A percentile compares a stretch with the other conserved stretches of the same genome.
Evolutionary conservation across 805 yeast species (phyloP).

Genomic region (Ogataea corticis): DNA sequence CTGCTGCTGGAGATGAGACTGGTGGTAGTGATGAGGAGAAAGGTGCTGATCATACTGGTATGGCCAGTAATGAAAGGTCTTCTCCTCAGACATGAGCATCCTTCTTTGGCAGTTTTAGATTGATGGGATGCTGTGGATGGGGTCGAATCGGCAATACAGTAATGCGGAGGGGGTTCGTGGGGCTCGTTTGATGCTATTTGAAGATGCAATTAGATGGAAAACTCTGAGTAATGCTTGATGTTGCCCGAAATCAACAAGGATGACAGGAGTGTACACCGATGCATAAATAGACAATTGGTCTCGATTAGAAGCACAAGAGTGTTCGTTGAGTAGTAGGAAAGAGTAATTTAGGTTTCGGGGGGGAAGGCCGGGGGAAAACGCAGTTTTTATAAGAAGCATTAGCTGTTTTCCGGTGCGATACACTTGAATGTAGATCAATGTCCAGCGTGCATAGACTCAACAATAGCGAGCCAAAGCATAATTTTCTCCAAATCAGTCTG

Average conservation of each 20-base stretch:
- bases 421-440: conserved; percentile 2
- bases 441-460: background rate
- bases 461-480: background rate
- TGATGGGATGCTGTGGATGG: background rate
- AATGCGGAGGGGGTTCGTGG: background rate
- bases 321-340: background rate
- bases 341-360: background rate
- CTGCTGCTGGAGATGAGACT: conserved; percentile 1
- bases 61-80: conserved; percentile 17
- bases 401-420: background rate
- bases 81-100: conserved; percentile 27
- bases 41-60: conserved; percentile 14
- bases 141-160: background rate
- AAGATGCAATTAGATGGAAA: background rate
- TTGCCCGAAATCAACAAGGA: background rate
- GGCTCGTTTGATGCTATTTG: background rate
- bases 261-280: background rate
- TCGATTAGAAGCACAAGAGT: background rate
- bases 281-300: conserved; percentile 1
- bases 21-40: conserved; percentile 6
- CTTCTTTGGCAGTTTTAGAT: conserved; percentile 1
- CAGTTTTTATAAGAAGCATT: conserved; percentile 3
- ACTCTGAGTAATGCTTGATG: background rate
- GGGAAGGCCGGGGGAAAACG: conserved; percentile 1
- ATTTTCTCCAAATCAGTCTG: background rate